Conservation (phyloP, 768 basidiomycete genomes). For the Rhodotorula diobovata region DNA sequence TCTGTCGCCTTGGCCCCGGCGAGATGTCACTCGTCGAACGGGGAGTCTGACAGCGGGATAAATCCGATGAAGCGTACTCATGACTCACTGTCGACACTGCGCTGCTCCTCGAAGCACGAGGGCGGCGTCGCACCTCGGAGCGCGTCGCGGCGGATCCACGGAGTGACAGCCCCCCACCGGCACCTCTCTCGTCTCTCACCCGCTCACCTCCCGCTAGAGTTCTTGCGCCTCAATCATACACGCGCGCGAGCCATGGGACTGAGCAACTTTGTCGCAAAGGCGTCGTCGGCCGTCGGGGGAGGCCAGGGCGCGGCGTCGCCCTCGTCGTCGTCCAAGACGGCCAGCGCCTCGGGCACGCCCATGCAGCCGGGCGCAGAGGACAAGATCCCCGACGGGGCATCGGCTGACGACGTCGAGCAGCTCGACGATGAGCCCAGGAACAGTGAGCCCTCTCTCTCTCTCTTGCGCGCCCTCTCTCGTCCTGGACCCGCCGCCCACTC, state of each 20-base stretch:
- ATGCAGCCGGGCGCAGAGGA: conserved; percentile 11
- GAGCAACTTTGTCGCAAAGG: conserved; percentile 5
- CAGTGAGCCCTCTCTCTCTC: conserved; percentile 12
- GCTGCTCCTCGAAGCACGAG: too few species aligned
- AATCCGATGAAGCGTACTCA: too few species aligned
- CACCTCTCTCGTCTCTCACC: not conserved
- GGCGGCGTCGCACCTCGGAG: too few species aligned
- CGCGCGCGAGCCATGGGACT: conserved; percentile 21
- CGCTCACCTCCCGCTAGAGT: too few species aligned
- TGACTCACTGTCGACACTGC: too few species aligned
- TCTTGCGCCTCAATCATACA: not conserved
- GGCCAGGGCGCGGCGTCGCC: not conserved
- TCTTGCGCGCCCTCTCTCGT: not conserved
- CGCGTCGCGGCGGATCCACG: too few species aligned
- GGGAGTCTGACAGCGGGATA: too few species aligned
- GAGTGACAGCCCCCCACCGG: too few species aligned
- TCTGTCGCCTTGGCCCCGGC: too few species aligned
- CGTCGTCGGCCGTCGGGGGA: not conserved
- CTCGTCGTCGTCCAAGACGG: not conserved
- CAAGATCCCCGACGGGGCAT: conserved; percentile 34
- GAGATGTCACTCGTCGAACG: too few species aligned
- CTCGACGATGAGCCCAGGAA: conserved; percentile 42
- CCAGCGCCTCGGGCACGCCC: not conserved
- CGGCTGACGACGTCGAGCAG: conserved; percentile 30
- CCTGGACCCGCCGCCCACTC: not conserved